Evolutionary conservation across 257 asterid species (phyloP).

Genomic region (Gynochthodes officinalis): DNA sequence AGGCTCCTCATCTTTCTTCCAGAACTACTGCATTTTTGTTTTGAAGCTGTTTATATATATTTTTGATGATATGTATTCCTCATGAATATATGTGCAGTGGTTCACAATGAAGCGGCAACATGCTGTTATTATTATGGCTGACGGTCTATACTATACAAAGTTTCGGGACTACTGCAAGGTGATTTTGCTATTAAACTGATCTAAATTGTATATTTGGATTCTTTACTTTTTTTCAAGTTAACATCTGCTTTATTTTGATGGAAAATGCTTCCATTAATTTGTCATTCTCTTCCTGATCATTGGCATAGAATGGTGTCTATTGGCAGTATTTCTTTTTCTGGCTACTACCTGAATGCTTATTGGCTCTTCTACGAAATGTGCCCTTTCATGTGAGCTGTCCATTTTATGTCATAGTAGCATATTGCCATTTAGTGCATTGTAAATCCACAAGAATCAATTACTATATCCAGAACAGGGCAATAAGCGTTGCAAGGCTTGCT

Average conservation of each 20-base stretch:
- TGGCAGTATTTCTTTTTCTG: not conserved
- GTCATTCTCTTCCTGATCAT: not conserved
- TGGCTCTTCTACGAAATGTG: not conserved
- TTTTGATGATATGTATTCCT: conserved; percentile 16
- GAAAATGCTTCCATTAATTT: conserved; percentile 4
- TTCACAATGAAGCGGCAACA: conserved; percentile 98
- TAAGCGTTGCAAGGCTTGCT: not conserved
- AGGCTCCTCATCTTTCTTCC: not conserved
- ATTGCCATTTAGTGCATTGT: not conserved
- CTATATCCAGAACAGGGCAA: not conserved
- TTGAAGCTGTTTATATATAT: conserved; percentile 17
- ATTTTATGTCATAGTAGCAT: not conserved
- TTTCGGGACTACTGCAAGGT: conserved; percentile 93
- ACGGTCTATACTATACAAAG: conserved; percentile 78
- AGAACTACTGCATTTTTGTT: conserved; percentile 4
- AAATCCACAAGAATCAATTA: not conserved
- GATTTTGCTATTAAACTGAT: conserved; percentile 11
- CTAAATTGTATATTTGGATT: not conserved
- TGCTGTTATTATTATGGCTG: conserved; percentile 80
- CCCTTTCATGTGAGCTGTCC: not conserved
- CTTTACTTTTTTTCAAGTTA: not conserved
- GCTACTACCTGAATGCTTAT: conserved; percentile 3
- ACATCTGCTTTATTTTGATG: not conserved
- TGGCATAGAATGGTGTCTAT: not conserved
- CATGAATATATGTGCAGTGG: conserved; percentile 64